A percentile compares a stretch with the other conserved stretches of the same genome.
These are phyloP conservation scores for Apodospora peruviana DNA, from an alignment of 495 filamentous ascomycete species.

Conservation along the genomic window DNA sequence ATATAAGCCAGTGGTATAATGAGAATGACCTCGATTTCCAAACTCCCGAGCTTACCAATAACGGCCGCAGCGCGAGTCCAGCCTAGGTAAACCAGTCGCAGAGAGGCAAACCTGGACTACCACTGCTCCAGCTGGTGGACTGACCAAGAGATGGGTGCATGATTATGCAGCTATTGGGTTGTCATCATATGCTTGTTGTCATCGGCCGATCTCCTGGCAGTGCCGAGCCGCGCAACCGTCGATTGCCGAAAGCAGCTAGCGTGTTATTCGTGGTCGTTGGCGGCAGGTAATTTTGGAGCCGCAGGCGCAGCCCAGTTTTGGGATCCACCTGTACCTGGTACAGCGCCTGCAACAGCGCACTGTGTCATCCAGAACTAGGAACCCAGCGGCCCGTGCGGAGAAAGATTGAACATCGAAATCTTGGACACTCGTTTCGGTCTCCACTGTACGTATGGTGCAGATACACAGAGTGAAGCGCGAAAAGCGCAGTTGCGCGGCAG, in stretches of 20 bases:
- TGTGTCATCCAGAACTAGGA: background rate
- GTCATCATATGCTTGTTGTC: background rate
- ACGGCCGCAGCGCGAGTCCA: too few relatives aligned
- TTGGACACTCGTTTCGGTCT: slow-evolving; percentile 1
- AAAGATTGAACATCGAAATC: background rate
- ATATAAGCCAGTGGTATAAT: too few relatives aligned
- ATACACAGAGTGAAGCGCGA: too few relatives aligned
- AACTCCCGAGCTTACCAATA: too few relatives aligned
- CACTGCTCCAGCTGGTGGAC: too few relatives aligned
- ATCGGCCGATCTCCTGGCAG: background rate
- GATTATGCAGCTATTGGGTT: slow-evolving; percentile 1
- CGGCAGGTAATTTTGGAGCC: background rate
- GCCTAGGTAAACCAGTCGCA: too few relatives aligned
- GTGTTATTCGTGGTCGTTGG: background rate
- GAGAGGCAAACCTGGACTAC: too few relatives aligned
- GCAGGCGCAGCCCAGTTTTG: background rate
- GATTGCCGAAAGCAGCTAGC: background rate
- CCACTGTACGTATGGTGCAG: too few relatives aligned
- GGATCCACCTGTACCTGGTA: background rate
- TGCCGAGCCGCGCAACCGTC: background rate
- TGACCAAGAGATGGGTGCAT: too few relatives aligned
- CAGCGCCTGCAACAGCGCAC: background rate
- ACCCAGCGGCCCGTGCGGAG: background rate
- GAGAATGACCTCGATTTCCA: too few relatives aligned
- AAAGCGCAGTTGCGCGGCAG: too few relatives aligned